A percentile compares a stretch with the other conserved stretches of the same genome.
These are phyloP conservation scores for Russula virescens DNA, from an alignment of 768 basidiomycete genomes.

Conservation along the genomic window DNA sequence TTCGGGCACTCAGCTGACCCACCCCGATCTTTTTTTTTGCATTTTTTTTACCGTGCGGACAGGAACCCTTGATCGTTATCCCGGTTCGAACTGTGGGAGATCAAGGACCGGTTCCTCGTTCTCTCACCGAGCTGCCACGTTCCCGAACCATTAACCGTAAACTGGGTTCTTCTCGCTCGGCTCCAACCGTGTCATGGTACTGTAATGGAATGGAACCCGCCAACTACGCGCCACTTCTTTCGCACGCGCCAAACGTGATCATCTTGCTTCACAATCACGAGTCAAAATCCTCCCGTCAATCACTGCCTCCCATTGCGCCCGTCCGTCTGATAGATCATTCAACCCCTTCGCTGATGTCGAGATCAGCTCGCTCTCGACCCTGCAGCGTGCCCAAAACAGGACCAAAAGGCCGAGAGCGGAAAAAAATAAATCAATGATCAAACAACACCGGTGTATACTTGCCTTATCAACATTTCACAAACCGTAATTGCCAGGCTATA, in stretches of 20 bases:
- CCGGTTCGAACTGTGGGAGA: background rate
- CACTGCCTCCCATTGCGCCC: background rate
- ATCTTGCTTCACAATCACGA: slow-evolving; percentile 1
- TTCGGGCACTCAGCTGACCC: too few relatives aligned
- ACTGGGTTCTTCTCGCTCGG: background rate
- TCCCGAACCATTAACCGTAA: background rate
- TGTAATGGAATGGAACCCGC: slow-evolving; percentile 5
- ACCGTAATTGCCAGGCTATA: slow-evolving; percentile 11
- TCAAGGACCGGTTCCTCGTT: background rate
- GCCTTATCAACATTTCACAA: slow-evolving; percentile 17
- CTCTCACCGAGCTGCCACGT: background rate
- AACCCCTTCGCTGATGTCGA: background rate
- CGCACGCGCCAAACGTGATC: background rate
- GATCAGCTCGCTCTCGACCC: background rate
- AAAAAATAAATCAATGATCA: slow-evolving; percentile 2
- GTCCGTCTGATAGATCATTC: slow-evolving; percentile 3
- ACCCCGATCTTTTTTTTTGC: too few relatives aligned
- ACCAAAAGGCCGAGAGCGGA: background rate
- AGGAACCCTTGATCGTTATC: background rate
- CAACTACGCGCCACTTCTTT: background rate
- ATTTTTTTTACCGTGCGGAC: background rate
- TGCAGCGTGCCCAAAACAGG: background rate
- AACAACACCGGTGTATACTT: slow-evolving; percentile 19
- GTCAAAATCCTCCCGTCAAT: slow-evolving; percentile 15
- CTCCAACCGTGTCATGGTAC: background rate